Base-by-base conservation (phyloP, 108 stramenopile genomes). In the Thalassiosira profunda region DNA sequence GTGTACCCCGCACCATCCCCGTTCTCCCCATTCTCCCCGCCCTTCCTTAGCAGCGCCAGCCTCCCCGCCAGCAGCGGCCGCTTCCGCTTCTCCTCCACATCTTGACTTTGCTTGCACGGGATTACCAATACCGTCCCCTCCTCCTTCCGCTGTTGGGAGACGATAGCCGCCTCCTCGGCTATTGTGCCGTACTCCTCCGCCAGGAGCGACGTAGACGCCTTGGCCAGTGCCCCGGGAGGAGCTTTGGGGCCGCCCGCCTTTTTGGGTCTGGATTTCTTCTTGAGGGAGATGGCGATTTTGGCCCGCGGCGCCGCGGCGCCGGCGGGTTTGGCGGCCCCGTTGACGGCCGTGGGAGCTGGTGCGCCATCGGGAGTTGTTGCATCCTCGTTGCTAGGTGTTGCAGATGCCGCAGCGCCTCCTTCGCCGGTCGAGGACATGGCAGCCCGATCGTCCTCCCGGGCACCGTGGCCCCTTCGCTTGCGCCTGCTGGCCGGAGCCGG, bases 151-250 rank as follows among this genome's bases (percentile, higher is more conserved):
- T 57, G 49, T 49, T 69, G 60, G 0, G 76, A 77, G 7, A 77
- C 44, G 7, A 62, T 53, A 30, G 69, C 62, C 14, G 76, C 76
- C 9, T 77, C 67, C 23, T 63, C 67, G 35, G 76, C 76, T 23
- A 77, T 70, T 15, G 76, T 77, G 31, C 56, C 41, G 55, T 77
- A 77, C 41, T 77, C 76, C 35, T 77, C 67, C 2, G 41, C 76
- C 21, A 68, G 31, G 2, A 54, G 40, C 41, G 37, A 29, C 43
- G 58, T 43, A 30, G 63, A 33, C 30, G 63, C 15, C 23, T 48
- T 15, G 18, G 28, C 55, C 20, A 30, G 23, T 37, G 21, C 7
- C n/a, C 34, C 21, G 21, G 41, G 29, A 3, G 41, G 0, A 30
- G 30, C 41, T 30, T 67, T 55, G 14, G 44, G 45, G 14, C 33